These are phyloP conservation scores for Penicillium argentinense DNA, from an alignment of 495 filamentous ascomycete genomes.

Conservation along the genomic window DNA sequence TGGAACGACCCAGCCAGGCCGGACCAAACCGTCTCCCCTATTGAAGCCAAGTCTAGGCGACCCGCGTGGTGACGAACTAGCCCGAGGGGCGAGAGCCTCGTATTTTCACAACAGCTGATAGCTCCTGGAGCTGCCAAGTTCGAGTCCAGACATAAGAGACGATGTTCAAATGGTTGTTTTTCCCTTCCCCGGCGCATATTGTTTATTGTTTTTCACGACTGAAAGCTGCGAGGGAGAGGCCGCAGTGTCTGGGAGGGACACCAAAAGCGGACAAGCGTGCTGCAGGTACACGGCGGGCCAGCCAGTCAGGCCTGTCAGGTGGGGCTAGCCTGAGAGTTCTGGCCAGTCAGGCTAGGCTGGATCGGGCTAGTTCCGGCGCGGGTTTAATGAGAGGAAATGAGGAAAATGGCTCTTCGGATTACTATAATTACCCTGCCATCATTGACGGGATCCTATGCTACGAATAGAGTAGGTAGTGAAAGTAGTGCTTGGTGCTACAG, in stretches of 20 bases:
- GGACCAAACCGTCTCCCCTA: constrained; percentile 23
- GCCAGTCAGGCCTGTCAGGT: constrained; percentile 13
- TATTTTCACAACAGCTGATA: too few species aligned
- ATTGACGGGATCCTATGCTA: background rate
- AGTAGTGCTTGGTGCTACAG: background rate
- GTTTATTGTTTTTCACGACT: constrained; percentile 7
- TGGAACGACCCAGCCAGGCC: constrained; percentile 22
- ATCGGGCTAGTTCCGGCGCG: constrained; percentile 11
- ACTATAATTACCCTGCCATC: too few species aligned
- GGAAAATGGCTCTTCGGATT: too few species aligned
- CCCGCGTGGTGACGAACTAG: constrained; percentile 27
- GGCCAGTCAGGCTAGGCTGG: constrained; percentile 7
- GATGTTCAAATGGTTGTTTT: too few species aligned
- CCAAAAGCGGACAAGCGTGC: constrained; percentile 8
- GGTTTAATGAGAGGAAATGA: constrained; percentile 23
- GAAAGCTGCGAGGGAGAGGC: background rate
- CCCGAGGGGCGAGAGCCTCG: constrained; percentile 13
- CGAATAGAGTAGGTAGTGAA: background rate
- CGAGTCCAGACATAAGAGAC: too few species aligned
- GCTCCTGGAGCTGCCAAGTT: too few species aligned
- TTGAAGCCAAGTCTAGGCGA: constrained; percentile 27
- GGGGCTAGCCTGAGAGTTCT: constrained; percentile 13
- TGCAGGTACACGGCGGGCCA: constrained; percentile 20
- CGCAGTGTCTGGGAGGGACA: background rate
- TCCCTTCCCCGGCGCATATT: too few species aligned